phyloP scores from a whole-genome alignment of 108 stramenopile species.

The Pseudonitzschia delicatissima region DNA sequence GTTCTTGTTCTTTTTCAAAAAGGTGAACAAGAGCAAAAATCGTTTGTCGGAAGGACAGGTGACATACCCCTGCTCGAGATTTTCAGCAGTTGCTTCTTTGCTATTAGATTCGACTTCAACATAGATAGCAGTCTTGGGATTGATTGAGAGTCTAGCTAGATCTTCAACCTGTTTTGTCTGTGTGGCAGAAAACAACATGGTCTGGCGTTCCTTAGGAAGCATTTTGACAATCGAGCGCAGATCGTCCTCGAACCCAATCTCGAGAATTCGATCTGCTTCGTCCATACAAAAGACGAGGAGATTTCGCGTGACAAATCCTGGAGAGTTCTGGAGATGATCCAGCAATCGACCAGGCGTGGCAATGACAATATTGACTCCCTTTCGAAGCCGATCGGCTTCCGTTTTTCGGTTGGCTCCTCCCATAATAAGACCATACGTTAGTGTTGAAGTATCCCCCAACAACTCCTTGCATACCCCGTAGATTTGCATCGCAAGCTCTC shows the following conservation, averaged over 20 bases:
- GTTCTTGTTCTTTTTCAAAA: conserved; percentile 98
- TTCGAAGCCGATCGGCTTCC: conserved; percentile 94
- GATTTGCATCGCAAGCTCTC: conserved; percentile 98
- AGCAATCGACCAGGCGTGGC: conserved; percentile 97
- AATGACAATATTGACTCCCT: conserved; percentile 96
- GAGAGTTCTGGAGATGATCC: conserved; percentile 98
- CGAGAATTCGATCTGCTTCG: conserved; percentile 98
- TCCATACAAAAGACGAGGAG: conserved; percentile 96
- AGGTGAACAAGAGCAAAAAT: conserved; percentile 96
- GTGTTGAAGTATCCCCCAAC: conserved; percentile 68
- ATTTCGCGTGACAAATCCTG: conserved; percentile 89
- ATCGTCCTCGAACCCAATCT: conserved; percentile 99
- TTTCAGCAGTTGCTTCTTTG: conserved; percentile 85
- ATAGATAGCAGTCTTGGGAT: conserved; percentile 85
- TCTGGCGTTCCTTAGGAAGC: conserved; percentile 96
- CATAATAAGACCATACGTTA: conserved; percentile 93
- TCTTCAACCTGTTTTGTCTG: conserved; percentile 99
- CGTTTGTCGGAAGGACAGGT: conserved; percentile 96
- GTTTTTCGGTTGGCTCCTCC: conserved; percentile 95
- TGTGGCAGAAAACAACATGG: conserved; percentile 98
- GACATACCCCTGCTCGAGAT: conserved; percentile 98
- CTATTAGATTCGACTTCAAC: conserved; percentile 92
- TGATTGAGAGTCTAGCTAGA: conserved; percentile 91
- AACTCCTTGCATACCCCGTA: conserved; percentile 98
- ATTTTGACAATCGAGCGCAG: conserved; percentile 93